Base-by-base conservation (phyloP, 106 monocot species). In the Phalaenopsis equestris region DNA sequence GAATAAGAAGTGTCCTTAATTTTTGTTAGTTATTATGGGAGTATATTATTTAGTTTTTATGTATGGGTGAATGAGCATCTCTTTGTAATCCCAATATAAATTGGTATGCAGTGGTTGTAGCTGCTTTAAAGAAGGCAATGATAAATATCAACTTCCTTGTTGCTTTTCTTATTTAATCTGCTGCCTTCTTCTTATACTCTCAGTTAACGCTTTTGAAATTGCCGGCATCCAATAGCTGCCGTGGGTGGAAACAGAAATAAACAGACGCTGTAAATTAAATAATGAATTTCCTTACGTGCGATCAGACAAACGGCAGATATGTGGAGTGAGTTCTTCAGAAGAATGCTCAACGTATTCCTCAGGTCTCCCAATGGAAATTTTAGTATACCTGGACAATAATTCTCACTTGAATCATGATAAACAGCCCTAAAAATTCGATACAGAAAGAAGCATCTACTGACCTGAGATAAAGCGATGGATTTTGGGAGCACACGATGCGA, bases 231-330 rank as follows among this genome's bases (percentile, higher is more conserved):
- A 16, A 39, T 17, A 72, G 57, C 12, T 56, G 56, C 8, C 37
- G 38, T 45, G 21, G 9, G 49, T 2, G 14, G 67, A 6, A 42
- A 17, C 19, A 36, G 38, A 77, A 55, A 43, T 36, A 46, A 81
- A 49, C 14, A 47, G 19, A 24, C 2, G 43, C 72, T 45, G 67
- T 36, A 37, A 30, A 10, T 67, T 67, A 37, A 67, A 14, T 37
- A 38, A 70, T 12, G 38, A 12, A 70, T 12, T 37, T 70, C 9
- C 78, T 41, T 90, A 97, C 90, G 91, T 98, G 77, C 79, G 82
- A 64, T 94, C 98, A 38, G 90, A 84, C 64, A 98, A 89, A 56
- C 98, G 94, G 78, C 92, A 98, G 18, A 81, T 58, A n/a, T 94
- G 89, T 7, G 97, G 97, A 8, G 80, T 90, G 38, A 91, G 81